These are phyloP conservation scores for Candida sp. DNA, from an alignment of 1,139 yeast species.

Conservation along the genomic window DNA sequence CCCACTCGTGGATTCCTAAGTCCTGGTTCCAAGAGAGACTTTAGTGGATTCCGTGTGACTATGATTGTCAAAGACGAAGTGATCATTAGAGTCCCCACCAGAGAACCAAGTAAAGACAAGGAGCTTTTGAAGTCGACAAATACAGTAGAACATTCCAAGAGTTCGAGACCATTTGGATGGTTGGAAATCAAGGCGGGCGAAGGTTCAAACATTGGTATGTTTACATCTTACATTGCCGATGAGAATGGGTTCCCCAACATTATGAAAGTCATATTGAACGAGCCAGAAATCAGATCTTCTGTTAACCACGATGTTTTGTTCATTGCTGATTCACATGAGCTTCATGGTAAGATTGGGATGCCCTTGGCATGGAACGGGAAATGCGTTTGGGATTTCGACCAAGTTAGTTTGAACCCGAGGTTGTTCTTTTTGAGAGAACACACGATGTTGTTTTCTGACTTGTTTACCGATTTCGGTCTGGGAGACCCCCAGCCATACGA, in stretches of 20 bases:
- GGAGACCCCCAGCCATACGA: conserved; percentile 80
- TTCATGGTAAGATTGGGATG: conserved; percentile 62
- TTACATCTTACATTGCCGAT: conserved; percentile 55
- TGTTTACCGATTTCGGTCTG: conserved; percentile 75
- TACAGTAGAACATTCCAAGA: conserved; percentile 11
- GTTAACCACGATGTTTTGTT: conserved; percentile 87
- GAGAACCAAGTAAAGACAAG: conserved; percentile 82
- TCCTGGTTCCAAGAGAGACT: conserved; percentile 58
- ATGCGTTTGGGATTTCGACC: conserved; percentile 67
- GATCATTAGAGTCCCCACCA: conserved; percentile 77
- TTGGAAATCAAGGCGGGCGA: conserved; percentile 68
- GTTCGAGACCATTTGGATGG: conserved; percentile 85
- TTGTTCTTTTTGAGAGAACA: conserved; percentile 86
- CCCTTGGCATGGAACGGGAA: conserved; percentile 87
- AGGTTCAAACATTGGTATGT: conserved; percentile 53
- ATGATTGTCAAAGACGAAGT: conserved; percentile 65
- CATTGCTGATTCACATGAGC: conserved; percentile 60
- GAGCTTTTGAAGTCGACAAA: conserved; percentile 24
- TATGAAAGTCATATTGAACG: conserved; percentile 50
- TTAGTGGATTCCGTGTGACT: conserved; percentile 58
- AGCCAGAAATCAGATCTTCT: conserved; percentile 76
- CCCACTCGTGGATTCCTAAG: conserved; percentile 40
- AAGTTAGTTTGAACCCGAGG: conserved; percentile 55
- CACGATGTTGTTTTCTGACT: conserved; percentile 71
- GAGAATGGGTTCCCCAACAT: conserved; percentile 63